Evolutionary conservation across 495 filamentous ascomycete species (phyloP), one percentile per base, ranked within the genome.

Genomic region (Cercophora samala): DNA sequence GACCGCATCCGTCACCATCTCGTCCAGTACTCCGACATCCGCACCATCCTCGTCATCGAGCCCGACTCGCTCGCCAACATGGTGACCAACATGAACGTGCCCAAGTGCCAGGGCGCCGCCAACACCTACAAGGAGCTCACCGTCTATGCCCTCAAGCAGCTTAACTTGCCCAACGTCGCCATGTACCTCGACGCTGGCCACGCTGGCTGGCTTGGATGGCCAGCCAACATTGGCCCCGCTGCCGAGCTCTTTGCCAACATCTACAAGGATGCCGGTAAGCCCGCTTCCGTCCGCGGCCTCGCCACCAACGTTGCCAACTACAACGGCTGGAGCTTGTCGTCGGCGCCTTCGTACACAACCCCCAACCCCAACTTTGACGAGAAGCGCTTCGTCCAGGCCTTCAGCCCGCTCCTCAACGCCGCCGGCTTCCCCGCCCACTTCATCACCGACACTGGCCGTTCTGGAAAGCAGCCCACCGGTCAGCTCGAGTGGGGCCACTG

Each of bases 141-240:
- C 55, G 81, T 86, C 19, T 93, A 95, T 73, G 90, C 91, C 5
- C 72, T 93, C 64, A 83, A 84, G 68, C 77, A 86, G 69, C 82
- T 93, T 59, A 86, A 91, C 79, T 81, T 93, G 23, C 84, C 86
- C 68, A 91, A 93, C 78, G 90, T 93, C 51, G 79, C 87, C 69
- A 92, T 92, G 91, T 93, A 95, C 76, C 74, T 95, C 62, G 91
- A 95, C 73, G 91, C 89, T 65, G 91, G 89, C 75, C 88, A 91
- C 80, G 88, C 82, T 46, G 91, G 91, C 68, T 95, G 91, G 91
- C 83, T 93, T 55, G 91, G 91, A 69, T 95, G 91, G 91, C 79
- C 85, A 58, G 90, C 87, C 66, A 93, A 95, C 81, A 84, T 93
- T 68, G 67, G 80, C 63, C 89, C 89, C 56, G 90, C 88, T 8